A percentile compares a stretch with the other conserved stretches of the same genome.
Conservation (phyloP, 1,284 basidiomycete species). For the Malassezia cuniculi region DNA sequence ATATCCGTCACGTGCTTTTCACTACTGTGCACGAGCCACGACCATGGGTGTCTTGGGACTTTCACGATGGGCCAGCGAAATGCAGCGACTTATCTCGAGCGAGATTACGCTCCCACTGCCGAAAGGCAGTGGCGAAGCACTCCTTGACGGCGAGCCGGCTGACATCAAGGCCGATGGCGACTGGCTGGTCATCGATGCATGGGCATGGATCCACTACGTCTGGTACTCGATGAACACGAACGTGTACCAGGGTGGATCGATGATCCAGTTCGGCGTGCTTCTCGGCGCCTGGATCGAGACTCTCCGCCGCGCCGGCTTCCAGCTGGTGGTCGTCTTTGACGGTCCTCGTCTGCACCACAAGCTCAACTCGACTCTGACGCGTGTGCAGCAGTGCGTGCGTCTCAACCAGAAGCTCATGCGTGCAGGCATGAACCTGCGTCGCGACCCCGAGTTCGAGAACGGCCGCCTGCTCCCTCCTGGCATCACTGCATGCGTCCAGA, state of each 20-base stretch:
- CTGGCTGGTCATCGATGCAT: slow-evolving; percentile 15
- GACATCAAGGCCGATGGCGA: slow-evolving; percentile 9
- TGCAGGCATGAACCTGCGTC: slow-evolving; percentile 12
- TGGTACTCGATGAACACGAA: slow-evolving; percentile 18
- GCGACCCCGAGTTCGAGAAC: slow-evolving; percentile 11
- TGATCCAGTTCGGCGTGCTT: slow-evolving; percentile 7
- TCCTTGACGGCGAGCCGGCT: slow-evolving; percentile 9
- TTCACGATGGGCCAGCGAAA: slow-evolving; percentile 13
- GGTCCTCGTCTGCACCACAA: slow-evolving; percentile 15
- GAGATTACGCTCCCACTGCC: slow-evolving; percentile 11
- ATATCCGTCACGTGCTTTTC: neutral
- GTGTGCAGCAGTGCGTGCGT: slow-evolving; percentile 14
- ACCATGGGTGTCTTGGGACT: slow-evolving; percentile 15
- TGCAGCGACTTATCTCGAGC: slow-evolving; percentile 12
- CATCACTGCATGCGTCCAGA: slow-evolving; percentile 6
- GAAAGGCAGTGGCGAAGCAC: neutral
- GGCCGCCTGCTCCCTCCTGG: slow-evolving; percentile 14
- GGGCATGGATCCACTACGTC: slow-evolving; percentile 15
- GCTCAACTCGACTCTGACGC: slow-evolving; percentile 7
- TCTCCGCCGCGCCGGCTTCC: slow-evolving; percentile 7
- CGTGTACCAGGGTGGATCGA: slow-evolving; percentile 15
- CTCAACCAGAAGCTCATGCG: slow-evolving; percentile 15
- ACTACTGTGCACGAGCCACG: neutral
- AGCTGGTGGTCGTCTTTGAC: slow-evolving; percentile 12
- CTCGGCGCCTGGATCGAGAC: slow-evolving; percentile 10